phyloP scores from a whole-genome alignment of 257 asterid genomes.

The Petunia secreta region DNA sequence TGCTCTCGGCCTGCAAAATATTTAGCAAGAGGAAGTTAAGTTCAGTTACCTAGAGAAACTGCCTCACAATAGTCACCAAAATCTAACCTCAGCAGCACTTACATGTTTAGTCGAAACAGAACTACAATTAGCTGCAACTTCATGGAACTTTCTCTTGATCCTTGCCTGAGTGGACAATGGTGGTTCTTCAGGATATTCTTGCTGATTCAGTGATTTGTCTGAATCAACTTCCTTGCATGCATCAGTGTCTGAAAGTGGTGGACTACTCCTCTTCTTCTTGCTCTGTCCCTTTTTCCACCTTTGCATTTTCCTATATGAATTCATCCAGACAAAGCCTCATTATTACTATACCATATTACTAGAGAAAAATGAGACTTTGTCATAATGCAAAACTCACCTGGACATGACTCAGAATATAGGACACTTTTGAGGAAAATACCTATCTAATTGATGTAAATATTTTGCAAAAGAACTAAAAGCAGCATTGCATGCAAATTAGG shows the following conservation, averaged over 20 bases:
- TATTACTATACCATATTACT: background rate
- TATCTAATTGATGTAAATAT: background rate
- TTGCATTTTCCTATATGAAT: conserved; percentile 1
- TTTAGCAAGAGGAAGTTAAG: conserved; percentile 5
- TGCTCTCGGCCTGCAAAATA: background rate
- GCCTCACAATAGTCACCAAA: background rate
- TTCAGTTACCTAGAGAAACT: background rate
- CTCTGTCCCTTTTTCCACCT: conserved; percentile 37
- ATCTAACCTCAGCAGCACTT: conserved; percentile 18
- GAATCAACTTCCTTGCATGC: conserved; percentile 34
- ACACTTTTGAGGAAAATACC: background rate
- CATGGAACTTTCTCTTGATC: conserved; percentile 48
- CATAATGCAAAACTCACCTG: background rate
- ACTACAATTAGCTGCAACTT: conserved; percentile 25
- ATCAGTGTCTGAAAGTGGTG: conserved; percentile 53
- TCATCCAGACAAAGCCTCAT: background rate
- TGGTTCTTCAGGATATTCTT: conserved; percentile 3
- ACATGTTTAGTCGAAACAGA: conserved; percentile 48
- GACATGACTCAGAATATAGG: background rate
- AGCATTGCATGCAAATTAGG: background rate
- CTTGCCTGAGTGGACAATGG: conserved; percentile 33
- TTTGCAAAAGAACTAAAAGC: background rate
- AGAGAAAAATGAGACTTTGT: background rate
- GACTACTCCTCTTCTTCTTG: conserved; percentile 53
- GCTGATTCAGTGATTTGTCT: background rate